Conservation (phyloP, 1,284 basidiomycete species). For the Volvariella volvacea region DNA sequence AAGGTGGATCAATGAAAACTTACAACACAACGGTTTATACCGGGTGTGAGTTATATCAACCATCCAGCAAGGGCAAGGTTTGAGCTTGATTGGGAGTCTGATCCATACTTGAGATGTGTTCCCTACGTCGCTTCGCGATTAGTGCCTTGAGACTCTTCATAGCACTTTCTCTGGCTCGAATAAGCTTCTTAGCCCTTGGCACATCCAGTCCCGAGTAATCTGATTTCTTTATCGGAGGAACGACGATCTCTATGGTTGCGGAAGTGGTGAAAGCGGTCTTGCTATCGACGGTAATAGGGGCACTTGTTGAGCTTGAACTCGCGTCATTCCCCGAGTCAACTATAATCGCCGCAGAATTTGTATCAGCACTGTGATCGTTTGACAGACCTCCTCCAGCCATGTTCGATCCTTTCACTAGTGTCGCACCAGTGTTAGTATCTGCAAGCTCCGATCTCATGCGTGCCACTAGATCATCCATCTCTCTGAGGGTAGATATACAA, state of each 20-base stretch:
- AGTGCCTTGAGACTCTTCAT: constrained; percentile 31
- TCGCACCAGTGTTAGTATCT: too few species aligned
- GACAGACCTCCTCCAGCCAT: too few species aligned
- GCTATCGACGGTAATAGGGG: too few species aligned
- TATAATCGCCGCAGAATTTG: background rate
- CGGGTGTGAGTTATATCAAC: too few species aligned
- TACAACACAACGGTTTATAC: too few species aligned
- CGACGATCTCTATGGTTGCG: background rate
- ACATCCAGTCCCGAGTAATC: constrained; percentile 32
- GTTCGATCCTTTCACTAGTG: too few species aligned
- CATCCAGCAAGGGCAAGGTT: too few species aligned
- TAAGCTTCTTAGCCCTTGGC: constrained; percentile 31
- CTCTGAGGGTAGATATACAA: constrained; percentile 46
- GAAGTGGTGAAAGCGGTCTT: background rate
- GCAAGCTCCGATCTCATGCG: constrained; percentile 47
- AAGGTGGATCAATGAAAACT: too few species aligned
- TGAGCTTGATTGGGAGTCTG: too few species aligned
- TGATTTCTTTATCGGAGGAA: constrained; percentile 14
- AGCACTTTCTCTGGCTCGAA: constrained; percentile 34
- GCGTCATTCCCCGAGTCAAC: constrained; percentile 4
- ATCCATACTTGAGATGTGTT: background rate
- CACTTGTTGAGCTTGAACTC: too few species aligned
- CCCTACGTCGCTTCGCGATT: constrained; percentile 18
- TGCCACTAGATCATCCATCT: constrained; percentile 55
- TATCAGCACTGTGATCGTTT: background rate